Evolutionary conservation across 768 basidiomycete species (phyloP), one percentile per base, ranked within the genome.

Genomic region (Psilocybe azurescens): DNA sequence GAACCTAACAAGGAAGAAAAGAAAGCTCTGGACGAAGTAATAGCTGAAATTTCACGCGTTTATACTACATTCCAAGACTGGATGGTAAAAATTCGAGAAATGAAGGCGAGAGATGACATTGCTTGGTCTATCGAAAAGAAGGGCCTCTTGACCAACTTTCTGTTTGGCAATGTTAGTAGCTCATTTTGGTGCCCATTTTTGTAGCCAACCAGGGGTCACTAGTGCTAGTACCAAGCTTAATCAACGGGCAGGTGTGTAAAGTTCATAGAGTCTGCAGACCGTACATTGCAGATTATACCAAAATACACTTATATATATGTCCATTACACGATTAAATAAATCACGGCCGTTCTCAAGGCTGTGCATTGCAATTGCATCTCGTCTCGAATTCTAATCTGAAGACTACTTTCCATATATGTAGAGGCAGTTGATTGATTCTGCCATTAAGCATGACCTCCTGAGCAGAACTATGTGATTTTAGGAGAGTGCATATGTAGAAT

Each of bases 131-230:
- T 24, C 24, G 24, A 24, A 24, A 24, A 24, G 24, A 24, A 24
- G 24, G 24, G 24, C 24, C 24, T 33, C 18, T 29, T 46, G 53
- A 36, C 58, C 39, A 24, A 24, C 24, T 24, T 24, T 24, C 24
- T 63, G 58, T 63, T 63, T 63, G 62, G 62, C 58, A 63, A 47
- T 63, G 62, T 63, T 63, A 59, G 58, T 38, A 51, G 30, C 33
- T 18, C 38, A 33, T 49, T 63, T 59, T 63, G 53, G 62, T 58
- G 62, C 62, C 62, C 62, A 56, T 48, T 60, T 33, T 38, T n/a
- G 9, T 10, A 29, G 29, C 20, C 59, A 46, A 39, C 33, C n/a
- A 46, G 24, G 24, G 24, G 24, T 24, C 39, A 38, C 32, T 38
- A 39, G 38, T 39, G 38, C 36, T 33, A 32, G 20, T 14, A 29